phyloP scores from a whole-genome alignment of 2,329 filamentous ascomycete species.

The Aspergillus pseudoterreus region DNA sequence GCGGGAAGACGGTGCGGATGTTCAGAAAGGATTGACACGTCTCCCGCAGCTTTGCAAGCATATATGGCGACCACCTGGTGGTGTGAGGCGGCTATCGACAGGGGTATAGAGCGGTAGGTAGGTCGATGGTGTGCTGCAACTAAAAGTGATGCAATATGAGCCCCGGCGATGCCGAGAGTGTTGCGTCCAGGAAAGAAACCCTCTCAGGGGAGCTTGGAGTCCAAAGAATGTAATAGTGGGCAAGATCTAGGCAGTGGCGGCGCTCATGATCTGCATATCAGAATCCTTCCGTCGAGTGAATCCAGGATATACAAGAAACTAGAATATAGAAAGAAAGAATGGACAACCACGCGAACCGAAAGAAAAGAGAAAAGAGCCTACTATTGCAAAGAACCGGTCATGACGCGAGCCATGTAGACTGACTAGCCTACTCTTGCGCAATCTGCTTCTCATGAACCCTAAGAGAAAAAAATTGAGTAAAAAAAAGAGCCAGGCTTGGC shows the following conservation, averaged over 20 bases:
- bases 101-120: conserved; percentile 9
- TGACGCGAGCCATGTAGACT: background rate
- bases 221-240: background rate
- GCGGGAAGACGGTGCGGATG: background rate
- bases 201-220: background rate
- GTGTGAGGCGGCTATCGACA: conserved; percentile 8
- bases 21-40: background rate
- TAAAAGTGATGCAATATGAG: conserved; percentile 28
- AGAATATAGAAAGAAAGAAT: no score
- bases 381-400: background rate
- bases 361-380: background rate
- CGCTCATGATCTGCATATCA: background rate
- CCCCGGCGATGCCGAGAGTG: background rate
- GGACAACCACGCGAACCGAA: background rate
- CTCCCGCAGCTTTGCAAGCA: background rate
- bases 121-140: conserved; percentile 27
- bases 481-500: background rate
- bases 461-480: conserved; percentile 1
- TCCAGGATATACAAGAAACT: background rate
- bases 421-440: background rate
- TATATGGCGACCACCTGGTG: conserved; percentile 5
- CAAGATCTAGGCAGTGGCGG: background rate
- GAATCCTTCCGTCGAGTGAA: background rate
- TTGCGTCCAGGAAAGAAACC: background rate
- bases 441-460: background rate